Evolutionary conservation across 495 filamentous ascomycete species (phyloP).

Genomic region (Penicillium herquei): DNA sequence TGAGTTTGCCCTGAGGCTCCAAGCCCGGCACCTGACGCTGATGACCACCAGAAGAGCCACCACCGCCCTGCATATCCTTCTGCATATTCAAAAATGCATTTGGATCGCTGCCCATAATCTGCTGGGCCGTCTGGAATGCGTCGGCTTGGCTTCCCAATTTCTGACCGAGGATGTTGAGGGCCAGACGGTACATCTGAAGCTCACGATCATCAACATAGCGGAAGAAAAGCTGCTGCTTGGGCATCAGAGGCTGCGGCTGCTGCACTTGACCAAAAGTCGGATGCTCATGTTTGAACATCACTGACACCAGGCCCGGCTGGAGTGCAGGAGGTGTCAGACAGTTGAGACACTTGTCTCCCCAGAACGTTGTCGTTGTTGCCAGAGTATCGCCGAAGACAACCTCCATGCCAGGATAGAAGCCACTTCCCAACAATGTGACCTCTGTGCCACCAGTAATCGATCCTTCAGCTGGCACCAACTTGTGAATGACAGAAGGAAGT

Average conservation of each 20-base stretch:
- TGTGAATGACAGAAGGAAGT: slow-evolving; percentile 62
- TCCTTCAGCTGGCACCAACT: slow-evolving; percentile 78
- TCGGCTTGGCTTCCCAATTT: slow-evolving; percentile 50
- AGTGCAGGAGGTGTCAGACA: slow-evolving; percentile 76
- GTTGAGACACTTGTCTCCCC: slow-evolving; percentile 79
- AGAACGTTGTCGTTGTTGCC: slow-evolving; percentile 78
- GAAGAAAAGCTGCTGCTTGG: slow-evolving; percentile 62
- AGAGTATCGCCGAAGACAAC: slow-evolving; percentile 81
- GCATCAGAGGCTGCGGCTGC: slow-evolving; percentile 43
- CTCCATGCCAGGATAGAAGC: slow-evolving; percentile 75
- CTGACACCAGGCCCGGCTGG: slow-evolving; percentile 66
- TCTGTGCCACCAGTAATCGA: slow-evolving; percentile 80
- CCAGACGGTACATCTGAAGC: slow-evolving; percentile 57
- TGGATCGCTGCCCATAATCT: slow-evolving; percentile 49
- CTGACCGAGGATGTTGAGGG: slow-evolving; percentile 46
- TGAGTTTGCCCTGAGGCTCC: slow-evolving; percentile 41
- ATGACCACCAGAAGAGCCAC: slow-evolving; percentile 36
- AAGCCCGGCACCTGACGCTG: slow-evolving; percentile 46
- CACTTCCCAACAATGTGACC: slow-evolving; percentile 76
- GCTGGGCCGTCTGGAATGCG: slow-evolving; percentile 49
- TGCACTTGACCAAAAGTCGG: slow-evolving; percentile 49
- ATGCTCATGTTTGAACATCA: slow-evolving; percentile 67
- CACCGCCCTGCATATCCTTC: slow-evolving; percentile 44
- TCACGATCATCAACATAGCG: slow-evolving; percentile 79
- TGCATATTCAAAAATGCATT: slow-evolving; percentile 44